Percentiles rank a stretch among this genome's conserved stretches.
phyloP scores from a whole-genome alignment of 169 alveolate species.

The Plasmodium falciparum region DNA sequence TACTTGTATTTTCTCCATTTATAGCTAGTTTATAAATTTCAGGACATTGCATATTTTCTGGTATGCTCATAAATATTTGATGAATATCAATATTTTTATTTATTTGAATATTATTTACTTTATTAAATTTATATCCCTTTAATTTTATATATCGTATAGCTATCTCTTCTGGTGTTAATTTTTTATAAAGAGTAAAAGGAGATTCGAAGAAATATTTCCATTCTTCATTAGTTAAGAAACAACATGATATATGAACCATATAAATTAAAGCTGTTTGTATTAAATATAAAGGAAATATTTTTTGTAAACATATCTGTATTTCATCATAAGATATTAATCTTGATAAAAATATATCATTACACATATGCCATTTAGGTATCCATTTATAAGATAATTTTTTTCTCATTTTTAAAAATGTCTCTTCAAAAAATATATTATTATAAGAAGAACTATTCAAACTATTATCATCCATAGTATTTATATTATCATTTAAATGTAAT shows the following conservation, averaged over 20 bases:
- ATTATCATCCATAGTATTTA: not conserved
- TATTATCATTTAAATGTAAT: not conserved
- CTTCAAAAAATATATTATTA: constrained; percentile 18
- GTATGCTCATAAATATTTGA: constrained; percentile 66
- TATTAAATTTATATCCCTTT: constrained; percentile 44
- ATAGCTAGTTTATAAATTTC: constrained; percentile 69
- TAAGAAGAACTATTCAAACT: not conserved
- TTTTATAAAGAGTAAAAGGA: constrained; percentile 56
- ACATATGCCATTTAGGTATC: constrained; percentile 76
- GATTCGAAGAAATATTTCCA: constrained; percentile 65
- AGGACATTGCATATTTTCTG: constrained; percentile 72
- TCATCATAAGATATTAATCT: constrained; percentile 75
- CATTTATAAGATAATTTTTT: constrained; percentile 66
- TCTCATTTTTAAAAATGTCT: constrained; percentile 3
- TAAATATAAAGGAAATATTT: constrained; percentile 66
- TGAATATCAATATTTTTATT: constrained; percentile 53
- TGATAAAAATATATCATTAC: constrained; percentile 76
- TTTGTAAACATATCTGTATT: constrained; percentile 52
- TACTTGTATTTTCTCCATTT: constrained; percentile 59
- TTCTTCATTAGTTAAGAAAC: constrained; percentile 54
- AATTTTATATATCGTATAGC: constrained; percentile 64
- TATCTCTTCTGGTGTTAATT: constrained; percentile 75
- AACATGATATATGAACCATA: constrained; percentile 74
- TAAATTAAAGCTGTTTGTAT: constrained; percentile 73
- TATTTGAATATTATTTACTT: constrained; percentile 17